A percentile compares a stretch with the other conserved stretches of the same genome.
Evolutionary conservation across 2,329 filamentous ascomycete genomes (phyloP).

Genomic region (Fusarium pseudoanthophilum): DNA sequence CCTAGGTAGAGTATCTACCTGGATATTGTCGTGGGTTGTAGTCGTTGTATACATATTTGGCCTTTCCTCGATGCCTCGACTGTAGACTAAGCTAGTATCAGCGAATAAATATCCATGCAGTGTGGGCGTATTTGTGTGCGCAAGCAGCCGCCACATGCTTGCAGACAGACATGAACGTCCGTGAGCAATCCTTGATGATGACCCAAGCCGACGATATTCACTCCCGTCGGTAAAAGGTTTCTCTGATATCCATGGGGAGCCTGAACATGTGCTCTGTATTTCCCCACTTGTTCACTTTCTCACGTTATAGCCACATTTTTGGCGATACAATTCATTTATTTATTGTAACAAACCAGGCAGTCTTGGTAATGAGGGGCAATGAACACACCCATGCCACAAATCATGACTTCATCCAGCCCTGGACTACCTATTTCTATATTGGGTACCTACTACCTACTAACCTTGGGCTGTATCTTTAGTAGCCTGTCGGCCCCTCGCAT

Average conservation of each 20-base stretch:
- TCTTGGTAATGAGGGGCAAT: conserved; percentile 16
- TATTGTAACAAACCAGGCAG: background rate
- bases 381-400: conserved; percentile 9
- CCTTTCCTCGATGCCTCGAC: background rate
- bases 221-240: background rate
- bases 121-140: conserved; percentile 39
- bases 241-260: background rate
- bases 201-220: background rate
- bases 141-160: conserved; percentile 33
- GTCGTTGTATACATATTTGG: background rate
- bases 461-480: background rate
- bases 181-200: background rate
- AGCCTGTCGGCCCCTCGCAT: conserved; percentile 10
- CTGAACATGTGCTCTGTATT: background rate
- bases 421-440: conserved; percentile 32
- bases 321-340: background rate
- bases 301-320: background rate
- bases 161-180: conserved; percentile 2
- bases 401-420: conserved; percentile 44
- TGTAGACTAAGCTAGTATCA: background rate
- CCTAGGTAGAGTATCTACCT: background rate
- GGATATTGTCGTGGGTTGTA: background rate
- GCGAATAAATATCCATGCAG: conserved; percentile 13
- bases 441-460: background rate
- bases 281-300: background rate